Base-by-base conservation (phyloP, 805 yeast genomes). In the Komagataella ulmi region DNA sequence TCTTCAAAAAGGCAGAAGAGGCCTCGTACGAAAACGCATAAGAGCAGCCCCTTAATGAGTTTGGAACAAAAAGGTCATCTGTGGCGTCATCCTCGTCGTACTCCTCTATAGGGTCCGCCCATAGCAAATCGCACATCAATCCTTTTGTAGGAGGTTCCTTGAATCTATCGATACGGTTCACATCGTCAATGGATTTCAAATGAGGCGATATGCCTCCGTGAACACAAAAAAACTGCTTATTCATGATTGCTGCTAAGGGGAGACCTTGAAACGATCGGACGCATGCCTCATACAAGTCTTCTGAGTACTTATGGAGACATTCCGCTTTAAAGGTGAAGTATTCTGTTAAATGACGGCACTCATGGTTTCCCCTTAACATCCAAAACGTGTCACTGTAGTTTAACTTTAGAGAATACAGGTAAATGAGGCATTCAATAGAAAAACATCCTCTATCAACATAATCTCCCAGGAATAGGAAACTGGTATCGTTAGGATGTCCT, bases 161-260 rank as follows among this genome's bases (percentile, higher is more conserved):
- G 69, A 90, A 91, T 57, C 99, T 75, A 66, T 90, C 80, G 45
- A 91, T 69, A 44, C 68, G 71, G 30, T 75, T 73, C 40, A 91
- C 68, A 62, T 89, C 97, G 48, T 80, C 80, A 45, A 88, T 71
- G 1, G 83, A 69, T 51, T 73, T 76, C 56, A 91, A 70, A 51
- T 88, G 93, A 3, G 96, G 97, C 7, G 96, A 87, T 10, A 91
- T 73, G 12, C 98, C 98, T 50, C 98, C 99, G 64, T 91, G 99
- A 50, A 89, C 95, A 66, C 98, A 91, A 63, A 91, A 85, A 59
- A 90, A 91, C 66, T 91, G 97, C 55, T 81, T 81, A 69, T 89
- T 90, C 91, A 91, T 85, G 23, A 91, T 72, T 0, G 97, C 98
- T 1, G 95, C 96, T 57, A 91, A 74, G 5, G 98, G 98, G 53